Evolutionary conservation across 305 asterid genomes (phyloP).

Genomic region (Stenogyne calaminthoides): DNA sequence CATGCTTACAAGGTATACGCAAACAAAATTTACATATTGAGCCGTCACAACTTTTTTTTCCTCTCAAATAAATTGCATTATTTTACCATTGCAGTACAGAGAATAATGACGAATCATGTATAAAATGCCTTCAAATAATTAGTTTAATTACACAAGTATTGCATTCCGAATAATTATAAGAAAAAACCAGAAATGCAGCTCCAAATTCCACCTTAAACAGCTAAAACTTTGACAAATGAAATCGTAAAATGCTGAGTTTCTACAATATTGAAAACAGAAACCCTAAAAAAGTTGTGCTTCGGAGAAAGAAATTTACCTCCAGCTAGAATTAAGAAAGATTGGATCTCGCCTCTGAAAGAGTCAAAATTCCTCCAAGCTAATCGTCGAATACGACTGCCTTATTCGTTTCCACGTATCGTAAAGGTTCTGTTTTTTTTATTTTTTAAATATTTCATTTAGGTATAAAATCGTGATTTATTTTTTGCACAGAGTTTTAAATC

Average conservation of each 20-base stretch:
- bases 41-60: not conserved
- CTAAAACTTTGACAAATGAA: not conserved
- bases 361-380: conserved; percentile 18
- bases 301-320: conserved; percentile 21
- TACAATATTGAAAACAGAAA: conserved; percentile 17
- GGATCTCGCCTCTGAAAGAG: conserved; percentile 11
- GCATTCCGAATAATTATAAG: not conserved
- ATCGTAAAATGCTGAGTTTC: not conserved
- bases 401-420: conserved; percentile 20
- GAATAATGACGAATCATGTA: not conserved
- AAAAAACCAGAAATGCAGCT: conserved; percentile 28
- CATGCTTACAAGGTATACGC: not conserved
- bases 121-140: not conserved
- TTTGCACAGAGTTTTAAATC: too few species aligned
- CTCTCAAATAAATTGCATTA: conserved; percentile 3
- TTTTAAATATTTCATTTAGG: too few species aligned
- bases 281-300: conserved; percentile 16
- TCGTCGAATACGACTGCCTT: conserved; percentile 15
- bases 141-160: not conserved
- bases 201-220: conserved; percentile 9
- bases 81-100: not conserved
- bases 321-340: conserved; percentile 2
- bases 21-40: not conserved
- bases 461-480: too few species aligned
- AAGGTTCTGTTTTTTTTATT: conserved; percentile 6